Conservation (phyloP, 129 eudicot genomes). For the Saposhnikovia divaricata region DNA sequence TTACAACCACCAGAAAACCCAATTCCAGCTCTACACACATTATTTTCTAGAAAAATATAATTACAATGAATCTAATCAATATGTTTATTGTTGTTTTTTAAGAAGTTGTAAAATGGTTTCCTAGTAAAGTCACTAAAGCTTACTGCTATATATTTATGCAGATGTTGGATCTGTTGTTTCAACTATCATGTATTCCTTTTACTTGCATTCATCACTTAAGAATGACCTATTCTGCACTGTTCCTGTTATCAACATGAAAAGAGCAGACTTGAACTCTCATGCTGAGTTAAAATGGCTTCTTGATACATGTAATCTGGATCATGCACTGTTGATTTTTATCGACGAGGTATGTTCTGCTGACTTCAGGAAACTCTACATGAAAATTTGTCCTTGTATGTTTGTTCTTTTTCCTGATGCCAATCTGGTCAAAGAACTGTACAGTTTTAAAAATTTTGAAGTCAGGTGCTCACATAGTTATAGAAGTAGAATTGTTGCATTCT, state of each 20-base stretch:
- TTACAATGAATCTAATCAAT: background rate
- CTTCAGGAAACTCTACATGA: background rate
- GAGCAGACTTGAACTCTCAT: constrained; percentile 44
- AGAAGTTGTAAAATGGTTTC: background rate
- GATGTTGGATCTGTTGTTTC: constrained; percentile 67
- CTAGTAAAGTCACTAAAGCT: background rate
- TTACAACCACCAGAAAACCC: background rate
- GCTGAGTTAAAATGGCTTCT: constrained; percentile 67
- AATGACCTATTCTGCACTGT: constrained; percentile 48
- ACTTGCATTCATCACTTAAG: constrained; percentile 35
- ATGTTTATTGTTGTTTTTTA: background rate
- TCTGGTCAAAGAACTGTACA: background rate
- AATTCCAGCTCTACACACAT: background rate
- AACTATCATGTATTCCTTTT: constrained; percentile 61
- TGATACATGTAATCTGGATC: constrained; percentile 46
- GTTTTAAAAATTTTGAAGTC: background rate
- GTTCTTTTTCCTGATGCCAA: background rate
- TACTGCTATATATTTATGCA: constrained; percentile 19
- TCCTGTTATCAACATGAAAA: constrained; percentile 64
- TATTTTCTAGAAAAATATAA: background rate
- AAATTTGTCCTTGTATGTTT: background rate
- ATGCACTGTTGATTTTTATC: constrained; percentile 42
- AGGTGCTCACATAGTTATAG: too few relatives aligned
- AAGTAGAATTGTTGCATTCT: background rate
- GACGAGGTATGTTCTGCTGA: constrained; percentile 44